These are phyloP conservation scores for Scorias spongiosa DNA, from an alignment of 2,329 filamentous ascomycete genomes.

Conservation along the genomic window DNA sequence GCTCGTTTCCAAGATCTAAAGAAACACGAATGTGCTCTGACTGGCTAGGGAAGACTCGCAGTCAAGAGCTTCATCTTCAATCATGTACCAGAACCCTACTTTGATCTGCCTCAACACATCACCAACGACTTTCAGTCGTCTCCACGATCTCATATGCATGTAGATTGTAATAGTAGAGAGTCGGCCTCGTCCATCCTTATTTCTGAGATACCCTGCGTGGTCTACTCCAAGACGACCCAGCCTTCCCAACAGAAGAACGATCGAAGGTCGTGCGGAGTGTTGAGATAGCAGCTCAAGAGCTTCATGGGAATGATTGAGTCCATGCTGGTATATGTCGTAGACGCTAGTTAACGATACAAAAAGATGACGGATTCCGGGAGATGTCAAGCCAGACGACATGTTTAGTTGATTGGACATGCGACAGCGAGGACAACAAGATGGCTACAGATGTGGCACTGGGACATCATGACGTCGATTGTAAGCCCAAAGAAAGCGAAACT, in stretches of 20 bases:
- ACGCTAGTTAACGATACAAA: slow-evolving; percentile 5
- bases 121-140: slow-evolving; percentile 18
- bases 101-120: slow-evolving; percentile 19
- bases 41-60: slow-evolving; percentile 16
- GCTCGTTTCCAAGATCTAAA: too few relatives aligned
- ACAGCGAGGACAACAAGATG: slow-evolving; percentile 18
- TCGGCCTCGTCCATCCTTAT: slow-evolving; percentile 22
- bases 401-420: slow-evolving; percentile 21
- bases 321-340: slow-evolving; percentile 19
- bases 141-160: slow-evolving; percentile 22
- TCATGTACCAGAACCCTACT: slow-evolving; percentile 18
- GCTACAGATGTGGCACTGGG: slow-evolving; percentile 21
- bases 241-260: slow-evolving; percentile 16
- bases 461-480: slow-evolving; percentile 23
- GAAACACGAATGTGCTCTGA: slow-evolving; percentile 3
- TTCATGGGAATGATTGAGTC: slow-evolving; percentile 23
- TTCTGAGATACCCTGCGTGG: slow-evolving; percentile 20
- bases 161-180: slow-evolving; percentile 22
- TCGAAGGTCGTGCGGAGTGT: slow-evolving; percentile 20
- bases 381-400: slow-evolving; percentile 28
- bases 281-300: slow-evolving; percentile 22
- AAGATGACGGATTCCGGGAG: slow-evolving; percentile 16
- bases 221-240: slow-evolving; percentile 19
- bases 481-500: slow-evolving; percentile 15
- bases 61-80: slow-evolving; percentile 21